Percentiles rank a stretch among this genome's conserved stretches.
Evolutionary conservation across 768 basidiomycete species (phyloP).

Genomic region (Boletus sp.): DNA sequence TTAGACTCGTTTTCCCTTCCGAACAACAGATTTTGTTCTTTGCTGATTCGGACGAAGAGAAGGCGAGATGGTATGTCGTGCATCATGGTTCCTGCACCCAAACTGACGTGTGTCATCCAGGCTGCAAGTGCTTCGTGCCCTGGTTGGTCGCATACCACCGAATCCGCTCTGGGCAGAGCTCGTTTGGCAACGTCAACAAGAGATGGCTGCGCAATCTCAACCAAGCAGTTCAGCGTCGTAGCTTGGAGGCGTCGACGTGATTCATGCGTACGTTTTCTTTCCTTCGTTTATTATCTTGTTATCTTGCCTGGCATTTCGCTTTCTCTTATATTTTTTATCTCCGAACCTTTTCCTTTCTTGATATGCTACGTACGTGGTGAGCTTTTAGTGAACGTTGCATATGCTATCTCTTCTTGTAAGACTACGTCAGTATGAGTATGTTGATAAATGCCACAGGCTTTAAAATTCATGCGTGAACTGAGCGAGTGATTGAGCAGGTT

Average conservation of each 20-base stretch:
- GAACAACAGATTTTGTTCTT: constrained; percentile 85
- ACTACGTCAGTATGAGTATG: constrained; percentile 15
- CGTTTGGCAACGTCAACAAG: constrained; percentile 77
- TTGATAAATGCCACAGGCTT: constrained; percentile 18
- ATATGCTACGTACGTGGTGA: constrained; percentile 18
- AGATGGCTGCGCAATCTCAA: constrained; percentile 28
- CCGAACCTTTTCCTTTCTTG: constrained; percentile 3
- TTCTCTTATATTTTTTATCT: constrained; percentile 3
- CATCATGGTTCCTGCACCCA: not conserved
- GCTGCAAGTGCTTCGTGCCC: constrained; percentile 80
- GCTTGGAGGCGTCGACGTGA: not conserved
- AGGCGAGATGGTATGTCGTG: constrained; percentile 70
- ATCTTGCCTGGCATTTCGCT: constrained; percentile 6
- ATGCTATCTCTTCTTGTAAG: constrained; percentile 22
- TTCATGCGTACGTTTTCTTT: not conserved
- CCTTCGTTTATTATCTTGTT: constrained; percentile 7
- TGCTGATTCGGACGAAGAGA: constrained; percentile 88
- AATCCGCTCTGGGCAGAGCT: constrained; percentile 94
- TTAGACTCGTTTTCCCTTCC: constrained; percentile 76
- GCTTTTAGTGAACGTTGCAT: constrained; percentile 2
- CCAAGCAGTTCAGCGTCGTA: not conserved
- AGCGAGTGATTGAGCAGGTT: not conserved
- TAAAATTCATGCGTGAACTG: not conserved
- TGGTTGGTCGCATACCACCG: constrained; percentile 87
- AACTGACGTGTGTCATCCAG: constrained; percentile 39